Evolutionary conservation across 1,139 yeast species (phyloP).

Genomic region (Diutina neorugosa): DNA sequence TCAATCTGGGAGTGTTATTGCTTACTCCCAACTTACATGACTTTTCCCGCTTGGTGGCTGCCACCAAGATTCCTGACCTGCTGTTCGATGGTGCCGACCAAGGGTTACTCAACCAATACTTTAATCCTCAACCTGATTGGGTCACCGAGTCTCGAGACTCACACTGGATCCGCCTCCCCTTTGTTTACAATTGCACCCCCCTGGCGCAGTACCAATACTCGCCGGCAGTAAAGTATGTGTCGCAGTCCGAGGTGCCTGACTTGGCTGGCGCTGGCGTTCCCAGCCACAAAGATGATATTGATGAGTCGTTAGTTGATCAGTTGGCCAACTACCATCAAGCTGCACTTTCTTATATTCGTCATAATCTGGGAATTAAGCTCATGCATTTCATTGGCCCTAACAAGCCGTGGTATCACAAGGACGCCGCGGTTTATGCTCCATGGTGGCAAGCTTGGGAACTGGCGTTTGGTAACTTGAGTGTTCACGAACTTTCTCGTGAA

Average conservation of each 20-base stretch:
- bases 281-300: neutral
- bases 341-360: constrained; percentile 15
- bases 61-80: constrained; percentile 5
- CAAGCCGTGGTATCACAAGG: constrained; percentile 62
- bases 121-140: constrained; percentile 4
- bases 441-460: constrained; percentile 38
- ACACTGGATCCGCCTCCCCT: constrained; percentile 1
- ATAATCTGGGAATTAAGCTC: constrained; percentile 31
- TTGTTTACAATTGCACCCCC: constrained; percentile 4
- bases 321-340: constrained; percentile 14
- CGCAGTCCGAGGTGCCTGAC: neutral
- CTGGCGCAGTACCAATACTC: constrained; percentile 1
- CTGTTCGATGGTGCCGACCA: constrained; percentile 4
- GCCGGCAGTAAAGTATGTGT: neutral
- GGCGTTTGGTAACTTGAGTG: constrained; percentile 15
- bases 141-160: neutral
- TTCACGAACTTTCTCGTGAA: constrained; percentile 7
- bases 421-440: constrained; percentile 14
- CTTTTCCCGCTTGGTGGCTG: constrained; percentile 26
- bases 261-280: neutral
- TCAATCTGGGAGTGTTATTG: constrained; percentile 79
- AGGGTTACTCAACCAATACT: constrained; percentile 3
- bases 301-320: neutral
- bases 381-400: constrained; percentile 72
- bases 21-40: constrained; percentile 43